Base-by-base conservation (phyloP, 768 basidiomycete genomes). In the Amanita jacksonii region DNA sequence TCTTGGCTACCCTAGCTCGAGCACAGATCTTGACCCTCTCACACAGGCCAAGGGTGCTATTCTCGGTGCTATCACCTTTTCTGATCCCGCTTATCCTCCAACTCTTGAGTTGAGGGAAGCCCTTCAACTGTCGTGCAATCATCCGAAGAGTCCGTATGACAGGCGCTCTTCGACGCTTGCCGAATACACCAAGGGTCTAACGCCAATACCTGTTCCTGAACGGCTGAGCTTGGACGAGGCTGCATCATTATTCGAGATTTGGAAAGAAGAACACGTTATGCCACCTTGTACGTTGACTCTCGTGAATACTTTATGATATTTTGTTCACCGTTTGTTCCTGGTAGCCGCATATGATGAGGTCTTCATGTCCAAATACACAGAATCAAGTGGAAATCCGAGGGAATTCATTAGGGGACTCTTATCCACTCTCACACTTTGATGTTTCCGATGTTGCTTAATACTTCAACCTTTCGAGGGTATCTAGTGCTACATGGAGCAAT, bases 361-460 rank as follows among this genome's bases (percentile, higher is more conserved):
- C 10, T 91, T 92, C 64, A 61, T 92, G 55, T 64, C 78, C 8
- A 88, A 86, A 58, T 90, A 85, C 51, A 74, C 76, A 1, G 83
- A 88, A 54, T 74, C 82, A 5, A 72, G 71, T 43, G 90, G 89
- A 33, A 91, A 91, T 59, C 70, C 88, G 9, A 68, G 82, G 48
- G 79, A 83, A 46, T 88, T 93, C 52, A 81, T 86, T 73, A 76
- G 73, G 39, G 81, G 80, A 1, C 52, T 85, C 39, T 55, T 78
- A 54, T 51, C 63, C 0, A 65, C 58, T 8, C 48, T 57, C 19
- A 3, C 30, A 18, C 10, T 35, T 22, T 46, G 25, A 46, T 31
- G 23, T 13, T 36, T 15, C 39, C 8, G n/a, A n/a, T n/a, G n/a
- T n/a, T n/a, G n/a, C n/a, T n/a, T n/a, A n/a, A n/a, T n/a, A n/a